phyloP scores from a whole-genome alignment of 1,139 yeast species.

The Geotrichum phurueaensis region DNA sequence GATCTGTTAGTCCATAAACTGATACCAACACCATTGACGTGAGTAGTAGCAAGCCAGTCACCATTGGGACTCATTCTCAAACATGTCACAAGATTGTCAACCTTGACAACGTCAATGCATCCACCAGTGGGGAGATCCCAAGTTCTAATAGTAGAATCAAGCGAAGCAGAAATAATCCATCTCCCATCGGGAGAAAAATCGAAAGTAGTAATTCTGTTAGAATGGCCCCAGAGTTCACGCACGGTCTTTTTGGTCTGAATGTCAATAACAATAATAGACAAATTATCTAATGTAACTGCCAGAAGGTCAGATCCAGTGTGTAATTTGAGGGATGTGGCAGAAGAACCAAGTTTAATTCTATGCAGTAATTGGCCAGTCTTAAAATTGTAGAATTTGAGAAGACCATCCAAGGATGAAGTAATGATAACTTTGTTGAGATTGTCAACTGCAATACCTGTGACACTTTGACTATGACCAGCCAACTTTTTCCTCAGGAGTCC shows the following conservation, averaged over 20 bases:
- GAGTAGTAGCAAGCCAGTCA: conserved; percentile 88
- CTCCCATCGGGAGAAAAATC: conserved; percentile 95
- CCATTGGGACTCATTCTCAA: conserved; percentile 82
- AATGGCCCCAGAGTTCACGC: conserved; percentile 85
- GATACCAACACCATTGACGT: conserved; percentile 85
- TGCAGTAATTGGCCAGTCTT: conserved; percentile 59
- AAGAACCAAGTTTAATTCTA: conserved; percentile 62
- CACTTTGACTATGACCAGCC: conserved; percentile 63
- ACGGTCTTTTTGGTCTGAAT: conserved; percentile 74
- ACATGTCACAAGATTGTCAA: conserved; percentile 73
- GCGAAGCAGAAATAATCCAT: conserved; percentile 80
- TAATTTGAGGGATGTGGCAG: conserved; percentile 69
- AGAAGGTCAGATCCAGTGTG: conserved; percentile 79
- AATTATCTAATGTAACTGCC: conserved; percentile 82
- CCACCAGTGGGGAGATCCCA: conserved; percentile 99
- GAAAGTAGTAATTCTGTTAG: conserved; percentile 78
- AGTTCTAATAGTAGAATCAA: conserved; percentile 85
- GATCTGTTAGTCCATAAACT: conserved; percentile 89
- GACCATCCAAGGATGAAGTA: conserved; percentile 82
- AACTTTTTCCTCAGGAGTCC: conserved; percentile 66
- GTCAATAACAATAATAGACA: conserved; percentile 79
- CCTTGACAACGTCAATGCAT: conserved; percentile 84
- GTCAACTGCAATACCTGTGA: conserved; percentile 85
- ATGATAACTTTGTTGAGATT: conserved; percentile 86
- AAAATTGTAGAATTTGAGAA: conserved; percentile 83